Percentiles rank a stretch among this genome's conserved stretches.
phyloP scores from a whole-genome alignment of 2,329 filamentous ascomycete species.

The Helminthosporium solani region DNA sequence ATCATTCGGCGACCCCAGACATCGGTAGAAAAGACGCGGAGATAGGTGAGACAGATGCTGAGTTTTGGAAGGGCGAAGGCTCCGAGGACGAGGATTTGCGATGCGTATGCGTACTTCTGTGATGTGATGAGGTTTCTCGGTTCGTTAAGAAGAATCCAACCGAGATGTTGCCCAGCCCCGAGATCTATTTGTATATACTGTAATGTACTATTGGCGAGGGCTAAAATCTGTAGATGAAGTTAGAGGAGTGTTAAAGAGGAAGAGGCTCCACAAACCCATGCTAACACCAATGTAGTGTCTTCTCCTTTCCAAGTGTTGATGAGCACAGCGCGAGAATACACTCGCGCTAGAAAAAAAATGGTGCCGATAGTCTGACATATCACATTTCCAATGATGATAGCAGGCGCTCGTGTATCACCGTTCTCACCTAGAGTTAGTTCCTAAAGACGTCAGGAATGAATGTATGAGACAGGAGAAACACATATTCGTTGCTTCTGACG shows the following conservation, averaged over 20 bases:
- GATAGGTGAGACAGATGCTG: slow-evolving; percentile 25
- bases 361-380: slow-evolving; percentile 16
- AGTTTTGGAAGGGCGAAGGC: slow-evolving; percentile 21
- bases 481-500: not conserved
- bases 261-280: slow-evolving; percentile 18
- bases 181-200: slow-evolving; percentile 23
- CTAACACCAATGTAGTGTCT: slow-evolving; percentile 16
- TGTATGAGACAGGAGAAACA: not conserved
- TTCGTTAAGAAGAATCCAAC: slow-evolving; percentile 1
- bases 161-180: slow-evolving; percentile 19
- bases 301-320: slow-evolving; percentile 20
- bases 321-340: slow-evolving; percentile 19
- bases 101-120: slow-evolving; percentile 23
- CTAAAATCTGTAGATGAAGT: slow-evolving; percentile 11
- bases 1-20: slow-evolving; percentile 17
- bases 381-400: slow-evolving; percentile 21
- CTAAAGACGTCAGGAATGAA: not conserved
- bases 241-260: not conserved
- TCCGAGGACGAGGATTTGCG: slow-evolving; percentile 15
- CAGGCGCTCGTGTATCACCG: slow-evolving; percentile 15
- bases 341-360: slow-evolving; percentile 18
- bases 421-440: not conserved
- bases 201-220: slow-evolving; percentile 19
- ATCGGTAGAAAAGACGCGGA: slow-evolving; percentile 23
- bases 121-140: slow-evolving; percentile 7